Conservation (phyloP, 2,329 filamentous ascomycete genomes). For the Talaromyces sp. region DNA sequence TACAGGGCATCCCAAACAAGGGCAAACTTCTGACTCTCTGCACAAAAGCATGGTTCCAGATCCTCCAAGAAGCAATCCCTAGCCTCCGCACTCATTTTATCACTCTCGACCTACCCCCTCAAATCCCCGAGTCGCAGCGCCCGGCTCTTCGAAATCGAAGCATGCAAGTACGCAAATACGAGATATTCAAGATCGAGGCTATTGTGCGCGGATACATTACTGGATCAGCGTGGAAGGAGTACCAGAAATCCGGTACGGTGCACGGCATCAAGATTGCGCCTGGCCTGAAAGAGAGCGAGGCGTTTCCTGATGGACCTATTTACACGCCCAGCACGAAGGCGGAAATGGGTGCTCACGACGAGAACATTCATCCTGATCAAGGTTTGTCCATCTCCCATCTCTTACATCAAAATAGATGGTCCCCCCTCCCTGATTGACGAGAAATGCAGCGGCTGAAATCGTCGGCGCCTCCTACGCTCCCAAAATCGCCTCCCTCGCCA, state of each 20-base stretch:
- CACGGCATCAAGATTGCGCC: slow-evolving; percentile 68
- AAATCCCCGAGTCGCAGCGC: slow-evolving; percentile 48
- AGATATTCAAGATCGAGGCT: slow-evolving; percentile 73
- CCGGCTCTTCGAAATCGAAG: slow-evolving; percentile 59
- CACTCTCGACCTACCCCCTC: slow-evolving; percentile 53
- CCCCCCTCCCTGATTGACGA: neutral
- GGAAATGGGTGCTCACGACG: slow-evolving; percentile 70
- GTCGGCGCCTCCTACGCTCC: slow-evolving; percentile 63
- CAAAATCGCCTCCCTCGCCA: slow-evolving; percentile 61
- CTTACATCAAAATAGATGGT: slow-evolving; percentile 7
- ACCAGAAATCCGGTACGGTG: slow-evolving; percentile 68
- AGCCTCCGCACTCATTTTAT: slow-evolving; percentile 62
- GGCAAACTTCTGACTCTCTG: slow-evolving; percentile 65
- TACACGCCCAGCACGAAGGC: slow-evolving; percentile 86
- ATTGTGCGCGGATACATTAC: slow-evolving; percentile 91
- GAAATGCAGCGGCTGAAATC: slow-evolving; percentile 50
- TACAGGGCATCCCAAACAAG: slow-evolving; percentile 63
- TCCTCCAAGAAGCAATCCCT: slow-evolving; percentile 56
- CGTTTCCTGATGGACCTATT: slow-evolving; percentile 63
- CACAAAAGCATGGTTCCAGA: slow-evolving; percentile 64
- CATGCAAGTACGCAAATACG: slow-evolving; percentile 72
- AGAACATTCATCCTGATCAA: slow-evolving; percentile 74
- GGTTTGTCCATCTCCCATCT: slow-evolving; percentile 38
- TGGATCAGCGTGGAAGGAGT: slow-evolving; percentile 78
- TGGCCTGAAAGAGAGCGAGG: slow-evolving; percentile 67